These are phyloP conservation scores for Kluyveromyces sp. DNA, from an alignment of 1,139 yeast genomes.

Conservation along the genomic window DNA sequence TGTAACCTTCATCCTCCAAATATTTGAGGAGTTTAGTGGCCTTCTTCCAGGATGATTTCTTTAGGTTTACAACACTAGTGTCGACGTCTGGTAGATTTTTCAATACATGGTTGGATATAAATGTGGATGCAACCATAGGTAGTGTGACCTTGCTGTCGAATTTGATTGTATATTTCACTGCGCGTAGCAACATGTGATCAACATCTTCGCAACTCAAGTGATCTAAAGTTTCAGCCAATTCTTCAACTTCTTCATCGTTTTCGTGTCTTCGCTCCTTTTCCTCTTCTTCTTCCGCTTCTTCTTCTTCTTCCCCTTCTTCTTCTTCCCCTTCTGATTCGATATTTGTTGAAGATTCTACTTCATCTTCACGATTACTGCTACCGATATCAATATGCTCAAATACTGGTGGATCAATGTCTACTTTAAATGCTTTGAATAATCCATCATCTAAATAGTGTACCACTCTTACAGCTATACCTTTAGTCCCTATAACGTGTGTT, in stretches of 20 bases:
- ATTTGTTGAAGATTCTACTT: no score
- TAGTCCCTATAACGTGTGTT: constrained; percentile 42
- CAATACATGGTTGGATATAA: constrained; percentile 62
- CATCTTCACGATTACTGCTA: no score
- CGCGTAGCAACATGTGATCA: constrained; percentile 67
- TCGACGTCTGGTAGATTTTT: constrained; percentile 59
- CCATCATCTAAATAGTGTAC: constrained; percentile 50
- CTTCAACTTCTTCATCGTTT: constrained; percentile 9
- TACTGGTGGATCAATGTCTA: constrained; percentile 38
- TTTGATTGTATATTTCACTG: constrained; percentile 62
- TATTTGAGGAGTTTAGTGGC: constrained; percentile 76
- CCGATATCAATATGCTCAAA: constrained; percentile 5
- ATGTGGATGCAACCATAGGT: constrained; percentile 64
- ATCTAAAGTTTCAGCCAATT: constrained; percentile 29
- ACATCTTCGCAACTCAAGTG: constrained; percentile 55
- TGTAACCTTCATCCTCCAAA: constrained; percentile 67
- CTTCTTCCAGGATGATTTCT: constrained; percentile 85
- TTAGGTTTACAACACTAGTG: constrained; percentile 51
- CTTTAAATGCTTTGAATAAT: constrained; percentile 39
- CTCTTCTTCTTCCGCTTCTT: constrained; percentile 7
- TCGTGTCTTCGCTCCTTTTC: constrained; percentile 9
- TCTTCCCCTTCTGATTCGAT: no score
- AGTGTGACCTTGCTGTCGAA: constrained; percentile 43
- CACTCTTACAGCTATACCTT: constrained; percentile 63
- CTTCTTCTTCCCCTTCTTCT: constrained; percentile 11